Evolutionary conservation across 2,329 filamentous ascomycete species (phyloP), one percentile per base, ranked within the genome.

Genomic region (Xylariaceae sp.): DNA sequence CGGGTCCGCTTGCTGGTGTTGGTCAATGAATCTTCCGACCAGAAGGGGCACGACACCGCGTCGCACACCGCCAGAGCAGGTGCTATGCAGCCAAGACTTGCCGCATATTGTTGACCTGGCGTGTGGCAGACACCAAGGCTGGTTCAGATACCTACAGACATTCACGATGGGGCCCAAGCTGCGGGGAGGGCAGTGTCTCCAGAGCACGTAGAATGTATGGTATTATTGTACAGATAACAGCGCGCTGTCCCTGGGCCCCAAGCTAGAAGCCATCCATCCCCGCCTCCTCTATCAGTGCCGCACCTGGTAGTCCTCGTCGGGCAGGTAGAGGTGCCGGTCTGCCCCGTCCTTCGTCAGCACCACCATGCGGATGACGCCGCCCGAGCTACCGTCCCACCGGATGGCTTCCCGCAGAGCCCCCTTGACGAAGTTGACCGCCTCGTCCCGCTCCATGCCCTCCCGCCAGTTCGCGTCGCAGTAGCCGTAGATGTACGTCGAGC

Each of bases 331-430:
- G 69, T 96, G 92, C 65, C 92, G 78, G 64, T 92, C 80, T 5
- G 90, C 89, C 22, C 92, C 92, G 56, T 83, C 78, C 52, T 79
- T 80, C 43, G 90, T 98, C 63, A 98, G 67, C 39, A 98, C 92
- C 42, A 96, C 90, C 85, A 98, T 87, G 50, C 92, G 80, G 55
- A 98, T 98, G 40, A 98, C 92, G 67, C 92, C 92, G 47, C 92
- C 92, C 3, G 92, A 96, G 69, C 89, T 95, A 45, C 92, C 92
- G 59, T 98, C 92, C 92, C 92, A 98, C 67, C 94, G 94, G 74
- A 98, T 96, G 12, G 92, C 92, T 71, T 98, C 90, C 54, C 77
- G 70, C 56, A 98, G 68, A 19, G 92, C 81, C 30, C 80, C 83
- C 68, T 94, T 95, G 59, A 98, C 92, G 54, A 98, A 98, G 25